phyloP scores from a whole-genome alignment of 805 yeast genomes.

The Candida odintsovae region DNA sequence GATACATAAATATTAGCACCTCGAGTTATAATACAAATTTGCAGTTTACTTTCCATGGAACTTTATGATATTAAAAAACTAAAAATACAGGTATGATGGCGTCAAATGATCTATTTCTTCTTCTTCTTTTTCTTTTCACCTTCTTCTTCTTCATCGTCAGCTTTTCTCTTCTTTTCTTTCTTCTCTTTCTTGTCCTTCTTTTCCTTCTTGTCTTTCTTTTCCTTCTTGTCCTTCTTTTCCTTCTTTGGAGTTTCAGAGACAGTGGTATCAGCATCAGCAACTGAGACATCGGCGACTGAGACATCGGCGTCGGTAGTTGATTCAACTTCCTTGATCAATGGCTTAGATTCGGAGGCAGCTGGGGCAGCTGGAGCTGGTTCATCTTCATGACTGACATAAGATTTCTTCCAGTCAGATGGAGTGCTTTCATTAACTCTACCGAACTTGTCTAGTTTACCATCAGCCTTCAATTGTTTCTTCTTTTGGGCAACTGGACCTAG shows the following conservation, averaged over 20 bases:
- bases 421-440: slow-evolving; percentile 93
- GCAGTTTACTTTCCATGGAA: not conserved
- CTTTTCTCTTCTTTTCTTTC: slow-evolving; percentile 48
- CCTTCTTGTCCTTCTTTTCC: slow-evolving; percentile 41
- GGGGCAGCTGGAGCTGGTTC: slow-evolving; percentile 41
- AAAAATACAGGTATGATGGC: not conserved
- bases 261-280: slow-evolving; percentile 25
- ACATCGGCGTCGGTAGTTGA: slow-evolving; percentile 19
- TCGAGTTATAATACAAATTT: too few relatives aligned
- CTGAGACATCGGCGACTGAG: slow-evolving; percentile 23
- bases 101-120: slow-evolving; percentile 31
- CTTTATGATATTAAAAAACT: not conserved
- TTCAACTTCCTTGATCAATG: slow-evolving; percentile 40
- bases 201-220: slow-evolving; percentile 51
- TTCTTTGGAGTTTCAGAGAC: slow-evolving; percentile 22
- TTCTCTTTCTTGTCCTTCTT: slow-evolving; percentile 59
- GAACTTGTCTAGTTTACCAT: slow-evolving; percentile 93
- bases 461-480: slow-evolving; percentile 97
- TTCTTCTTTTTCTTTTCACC: slow-evolving; percentile 46
- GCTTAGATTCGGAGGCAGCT: slow-evolving; percentile 34
- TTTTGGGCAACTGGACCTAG: slow-evolving; percentile 97
- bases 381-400: slow-evolving; percentile 66
- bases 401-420: slow-evolving; percentile 86
- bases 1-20: too few relatives aligned
- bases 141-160: slow-evolving; percentile 45